Evolutionary conservation across 345 rosid species (phyloP), one percentile per base, ranked within the genome.

Genomic region (Erodium maritimum): DNA sequence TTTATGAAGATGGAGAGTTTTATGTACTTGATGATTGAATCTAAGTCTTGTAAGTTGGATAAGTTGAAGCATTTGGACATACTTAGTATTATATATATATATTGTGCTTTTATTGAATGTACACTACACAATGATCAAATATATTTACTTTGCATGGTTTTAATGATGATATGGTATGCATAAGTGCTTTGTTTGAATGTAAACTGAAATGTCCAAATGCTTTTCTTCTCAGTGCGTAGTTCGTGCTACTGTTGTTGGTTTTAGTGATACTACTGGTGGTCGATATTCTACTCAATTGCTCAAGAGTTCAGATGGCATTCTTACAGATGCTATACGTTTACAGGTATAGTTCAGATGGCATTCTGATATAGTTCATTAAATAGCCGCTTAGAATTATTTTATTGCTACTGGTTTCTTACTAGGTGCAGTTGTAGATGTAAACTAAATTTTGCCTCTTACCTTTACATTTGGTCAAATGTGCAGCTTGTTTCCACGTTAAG

Each of bases 401-500:
- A 19, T 54, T 56, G 21, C 21, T 6, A 33, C 6, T 16, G 14
- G 67, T 17, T 55, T 33, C 18, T 34, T 54, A 12, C 52, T 58
- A 21, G 24, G 65, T 37, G 57, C 24, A 18, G 59, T 55, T 23
- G 63, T 60, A 23, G 22, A 24, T 17, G 1, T 55, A 55, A 51
- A 5, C n/a, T 51, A 17, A 60, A 24, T 10, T 48, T 46, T 54
- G 56, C 55, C 56, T 63, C 62, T 69, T 51, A 70, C 70, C 19
- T 64, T 58, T 55, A 29, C 23, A 19, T 57, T 57, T 70, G 61
- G 60, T 76, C 46, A 67, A 62, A 61, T 69, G 18, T 79, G 87
- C 93, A 91, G 98, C 80, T 91, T 66, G 93, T 91, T 79, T 88
- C 98, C 53, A 71, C 84, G 50, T 67, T 88, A 69, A 76, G 78